These are phyloP conservation scores for Globisporangium polare DNA, from an alignment of 352 stramenopile genomes.

Conservation along the genomic window DNA sequence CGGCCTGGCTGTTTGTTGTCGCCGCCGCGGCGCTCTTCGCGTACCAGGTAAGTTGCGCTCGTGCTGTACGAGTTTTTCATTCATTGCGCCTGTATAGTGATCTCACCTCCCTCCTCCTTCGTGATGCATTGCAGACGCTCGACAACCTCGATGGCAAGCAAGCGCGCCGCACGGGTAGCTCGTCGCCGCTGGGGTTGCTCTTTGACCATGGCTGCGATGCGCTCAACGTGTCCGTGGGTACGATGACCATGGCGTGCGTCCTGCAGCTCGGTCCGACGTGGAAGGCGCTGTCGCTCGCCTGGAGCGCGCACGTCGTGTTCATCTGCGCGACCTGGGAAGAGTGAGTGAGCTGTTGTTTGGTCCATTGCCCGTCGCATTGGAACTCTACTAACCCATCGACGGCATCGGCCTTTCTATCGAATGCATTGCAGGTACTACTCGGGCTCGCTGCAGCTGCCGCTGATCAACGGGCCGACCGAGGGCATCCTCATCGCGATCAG, in stretches of 20 bases:
- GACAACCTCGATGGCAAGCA: conserved; percentile 88
- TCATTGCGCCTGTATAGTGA: too few species aligned
- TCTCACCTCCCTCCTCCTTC: too few species aligned
- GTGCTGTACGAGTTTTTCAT: not conserved
- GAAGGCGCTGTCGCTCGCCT: conserved; percentile 68
- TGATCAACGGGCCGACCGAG: conserved; percentile 97
- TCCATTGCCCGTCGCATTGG: not conserved
- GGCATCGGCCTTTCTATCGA: not conserved
- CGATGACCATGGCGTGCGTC: conserved; percentile 77
- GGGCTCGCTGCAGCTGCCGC: conserved; percentile 91
- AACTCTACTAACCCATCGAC: not conserved
- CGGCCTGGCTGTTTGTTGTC: conserved; percentile 64
- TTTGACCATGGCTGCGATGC: conserved; percentile 86
- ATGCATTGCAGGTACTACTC: conserved; percentile 86
- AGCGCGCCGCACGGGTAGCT: conserved; percentile 71
- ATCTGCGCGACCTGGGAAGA: conserved; percentile 89
- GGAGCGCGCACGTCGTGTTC: conserved; percentile 79
- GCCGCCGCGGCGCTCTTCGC: conserved; percentile 57
- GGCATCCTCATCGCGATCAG: conserved; percentile 88
- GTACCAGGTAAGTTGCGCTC: conserved; percentile 39
- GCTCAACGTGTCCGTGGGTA: conserved; percentile 78
- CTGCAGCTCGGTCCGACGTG: conserved; percentile 75
- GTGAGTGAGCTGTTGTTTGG: conserved; percentile 20
- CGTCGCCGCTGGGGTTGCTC: conserved; percentile 72
- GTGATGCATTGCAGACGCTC: conserved; percentile 38